phyloP scores from a whole-genome alignment of 306 rosid species.

The Myrica gale region DNA sequence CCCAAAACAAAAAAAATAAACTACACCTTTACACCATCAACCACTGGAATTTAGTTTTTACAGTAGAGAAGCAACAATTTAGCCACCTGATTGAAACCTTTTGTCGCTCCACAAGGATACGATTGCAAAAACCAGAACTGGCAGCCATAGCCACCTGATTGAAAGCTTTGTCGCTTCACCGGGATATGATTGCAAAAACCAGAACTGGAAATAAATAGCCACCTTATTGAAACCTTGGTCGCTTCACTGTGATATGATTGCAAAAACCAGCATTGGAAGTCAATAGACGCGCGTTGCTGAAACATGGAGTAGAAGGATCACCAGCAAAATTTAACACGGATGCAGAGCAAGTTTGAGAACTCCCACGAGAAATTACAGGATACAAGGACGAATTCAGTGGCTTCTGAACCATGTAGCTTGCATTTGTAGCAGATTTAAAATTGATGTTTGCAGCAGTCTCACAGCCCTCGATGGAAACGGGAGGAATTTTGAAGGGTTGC shows the following conservation, averaged over 20 bases:
- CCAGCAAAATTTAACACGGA: constrained; percentile 47
- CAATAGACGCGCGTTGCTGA: constrained; percentile 27
- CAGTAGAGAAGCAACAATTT: constrained; percentile 10
- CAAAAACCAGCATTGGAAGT: constrained; percentile 30
- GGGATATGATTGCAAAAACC: constrained; percentile 29
- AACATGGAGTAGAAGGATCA: constrained; percentile 31
- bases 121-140: constrained; percentile 31
- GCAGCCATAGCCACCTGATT: constrained; percentile 25
- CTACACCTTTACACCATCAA: constrained; percentile 50
- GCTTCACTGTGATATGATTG: constrained; percentile 34
- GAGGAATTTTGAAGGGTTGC: constrained; percentile 49
- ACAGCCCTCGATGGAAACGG: constrained; percentile 35
- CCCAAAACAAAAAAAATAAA: constrained; percentile 23
- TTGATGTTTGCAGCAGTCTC: constrained; percentile 18
- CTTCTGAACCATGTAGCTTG: constrained; percentile 7
- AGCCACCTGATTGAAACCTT: constrained; percentile 39
- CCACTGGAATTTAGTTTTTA: constrained; percentile 23
- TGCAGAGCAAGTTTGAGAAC: constrained; percentile 56
- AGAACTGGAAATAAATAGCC: constrained; percentile 20
- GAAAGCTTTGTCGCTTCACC: constrained; percentile 52
- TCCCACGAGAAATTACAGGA: constrained; percentile 25
- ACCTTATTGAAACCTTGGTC: constrained; percentile 49
- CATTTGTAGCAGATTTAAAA: constrained; percentile 16
- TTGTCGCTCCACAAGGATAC: constrained; percentile 41
- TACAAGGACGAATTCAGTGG: constrained; percentile 21